Evolutionary conservation across 106 monocot species (phyloP).

Genomic region (Dendrobium catenatum): DNA sequence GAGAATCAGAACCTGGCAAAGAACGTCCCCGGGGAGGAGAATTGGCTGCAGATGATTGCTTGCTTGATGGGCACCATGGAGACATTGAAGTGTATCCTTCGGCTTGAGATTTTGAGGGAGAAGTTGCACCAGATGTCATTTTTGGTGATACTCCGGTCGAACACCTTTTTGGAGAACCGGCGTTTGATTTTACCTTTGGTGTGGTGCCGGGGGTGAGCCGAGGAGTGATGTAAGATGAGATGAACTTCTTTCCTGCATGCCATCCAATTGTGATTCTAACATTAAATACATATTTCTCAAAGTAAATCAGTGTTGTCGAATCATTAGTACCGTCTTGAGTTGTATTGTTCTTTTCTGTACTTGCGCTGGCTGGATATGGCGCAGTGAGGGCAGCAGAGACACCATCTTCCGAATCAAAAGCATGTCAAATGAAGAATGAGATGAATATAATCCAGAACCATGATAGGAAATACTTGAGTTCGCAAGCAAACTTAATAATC

Average conservation of each 20-base stretch:
- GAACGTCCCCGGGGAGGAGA: constrained; percentile 50
- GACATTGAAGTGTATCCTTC: constrained; percentile 32
- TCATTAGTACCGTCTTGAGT: constrained; percentile 15
- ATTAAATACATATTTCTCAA: background rate
- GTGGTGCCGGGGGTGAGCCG: constrained; percentile 37
- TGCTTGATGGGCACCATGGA: constrained; percentile 51
- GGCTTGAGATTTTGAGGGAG: constrained; percentile 42
- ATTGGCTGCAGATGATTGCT: constrained; percentile 48
- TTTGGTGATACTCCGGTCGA: constrained; percentile 45
- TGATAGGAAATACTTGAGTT: too few relatives aligned
- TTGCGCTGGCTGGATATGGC: constrained; percentile 19
- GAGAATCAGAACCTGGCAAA: constrained; percentile 27
- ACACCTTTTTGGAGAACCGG: constrained; percentile 38
- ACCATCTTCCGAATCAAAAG: constrained; percentile 30
- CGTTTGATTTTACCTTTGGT: constrained; percentile 38
- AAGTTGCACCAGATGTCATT: constrained; percentile 41
- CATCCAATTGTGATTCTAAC: constrained; percentile 2
- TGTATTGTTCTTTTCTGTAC: constrained; percentile 14
- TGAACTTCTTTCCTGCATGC: constrained; percentile 26
- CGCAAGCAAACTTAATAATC: too few relatives aligned
- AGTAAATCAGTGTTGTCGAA: background rate
- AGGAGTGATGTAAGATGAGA: constrained; percentile 17
- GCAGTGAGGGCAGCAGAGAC: constrained; percentile 10
- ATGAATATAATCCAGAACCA: background rate
- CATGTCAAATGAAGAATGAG: background rate